These are phyloP conservation scores for Saccharomyces pastorianus DNA, from an alignment of 1,139 yeast genomes.

Conservation along the genomic window DNA sequence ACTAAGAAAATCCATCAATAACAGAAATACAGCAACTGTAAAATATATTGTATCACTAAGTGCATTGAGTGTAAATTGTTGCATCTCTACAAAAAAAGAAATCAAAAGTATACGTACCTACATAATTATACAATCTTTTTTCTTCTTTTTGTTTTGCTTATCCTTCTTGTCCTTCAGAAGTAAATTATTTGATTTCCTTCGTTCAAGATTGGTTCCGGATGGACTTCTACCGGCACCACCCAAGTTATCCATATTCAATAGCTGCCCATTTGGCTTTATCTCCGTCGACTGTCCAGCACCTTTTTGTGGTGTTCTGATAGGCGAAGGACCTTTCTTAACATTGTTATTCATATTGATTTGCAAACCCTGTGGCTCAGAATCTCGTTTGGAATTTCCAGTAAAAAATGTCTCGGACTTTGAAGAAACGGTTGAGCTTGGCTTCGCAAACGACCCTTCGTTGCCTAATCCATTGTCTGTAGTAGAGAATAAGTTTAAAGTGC, in stretches of 20 bases:
- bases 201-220: conserved; percentile 1
- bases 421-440: neutral
- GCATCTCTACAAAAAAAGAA: neutral
- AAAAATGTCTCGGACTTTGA: neutral
- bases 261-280: neutral
- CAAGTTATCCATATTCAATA: neutral
- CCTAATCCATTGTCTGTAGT: neutral
- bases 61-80: neutral
- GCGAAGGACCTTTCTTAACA: neutral
- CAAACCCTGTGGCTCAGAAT: neutral
- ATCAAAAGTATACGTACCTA: conserved; percentile 10
- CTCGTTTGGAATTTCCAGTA: neutral
- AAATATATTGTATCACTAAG: neutral
- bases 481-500: conserved; percentile 11
- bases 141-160: conserved; percentile 14
- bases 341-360: neutral
- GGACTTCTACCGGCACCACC: neutral
- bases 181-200: neutral
- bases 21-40: neutral
- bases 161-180: conserved; percentile 3
- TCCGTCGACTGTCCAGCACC: neutral
- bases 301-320: neutral
- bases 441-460: neutral
- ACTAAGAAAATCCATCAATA: neutral
- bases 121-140: conserved; percentile 38